phyloP scores from a whole-genome alignment of 495 filamentous ascomycete genomes.

The Aspergillus baeticus region DNA sequence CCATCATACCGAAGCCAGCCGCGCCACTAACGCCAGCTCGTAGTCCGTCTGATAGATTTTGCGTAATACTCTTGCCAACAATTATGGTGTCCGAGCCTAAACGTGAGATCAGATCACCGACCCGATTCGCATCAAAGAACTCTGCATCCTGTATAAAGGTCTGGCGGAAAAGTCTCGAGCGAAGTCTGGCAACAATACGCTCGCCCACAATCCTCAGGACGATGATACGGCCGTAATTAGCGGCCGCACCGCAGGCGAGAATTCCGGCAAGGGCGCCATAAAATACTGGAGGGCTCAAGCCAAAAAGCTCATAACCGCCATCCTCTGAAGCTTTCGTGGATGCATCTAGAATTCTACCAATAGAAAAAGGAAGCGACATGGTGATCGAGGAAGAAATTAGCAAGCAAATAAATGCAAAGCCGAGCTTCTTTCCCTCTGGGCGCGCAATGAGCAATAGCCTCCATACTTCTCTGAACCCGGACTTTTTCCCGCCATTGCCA shows the following conservation, averaged over 20 bases:
- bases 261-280: slow-evolving; percentile 71
- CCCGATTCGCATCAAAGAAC: slow-evolving; percentile 97
- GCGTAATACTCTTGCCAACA: slow-evolving; percentile 96
- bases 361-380: slow-evolving; percentile 93
- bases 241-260: slow-evolving; percentile 69
- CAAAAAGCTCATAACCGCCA: slow-evolving; percentile 61
- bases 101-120: slow-evolving; percentile 92
- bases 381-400: slow-evolving; percentile 85
- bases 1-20: slow-evolving; percentile 88
- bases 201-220: slow-evolving; percentile 95
- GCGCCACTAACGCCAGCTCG: slow-evolving; percentile 82
- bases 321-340: slow-evolving; percentile 59
- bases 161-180: slow-evolving; percentile 83
- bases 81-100: slow-evolving; percentile 95
- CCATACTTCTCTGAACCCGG: slow-evolving; percentile 75
- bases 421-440: slow-evolving; percentile 78
- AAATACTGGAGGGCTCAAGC: slow-evolving; percentile 71
- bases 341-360: slow-evolving; percentile 91
- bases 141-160: slow-evolving; percentile 95
- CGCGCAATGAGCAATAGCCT: slow-evolving; percentile 84
- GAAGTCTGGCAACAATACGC: slow-evolving; percentile 83
- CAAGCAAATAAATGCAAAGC: slow-evolving; percentile 76
- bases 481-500: slow-evolving; percentile 59
- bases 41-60: slow-evolving; percentile 93
- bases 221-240: slow-evolving; percentile 93